Percentiles rank a stretch among this genome's conserved stretches.
Evolutionary conservation across 2,329 filamentous ascomycete species (phyloP).

Genomic region (Emericellopsis atlantica): DNA sequence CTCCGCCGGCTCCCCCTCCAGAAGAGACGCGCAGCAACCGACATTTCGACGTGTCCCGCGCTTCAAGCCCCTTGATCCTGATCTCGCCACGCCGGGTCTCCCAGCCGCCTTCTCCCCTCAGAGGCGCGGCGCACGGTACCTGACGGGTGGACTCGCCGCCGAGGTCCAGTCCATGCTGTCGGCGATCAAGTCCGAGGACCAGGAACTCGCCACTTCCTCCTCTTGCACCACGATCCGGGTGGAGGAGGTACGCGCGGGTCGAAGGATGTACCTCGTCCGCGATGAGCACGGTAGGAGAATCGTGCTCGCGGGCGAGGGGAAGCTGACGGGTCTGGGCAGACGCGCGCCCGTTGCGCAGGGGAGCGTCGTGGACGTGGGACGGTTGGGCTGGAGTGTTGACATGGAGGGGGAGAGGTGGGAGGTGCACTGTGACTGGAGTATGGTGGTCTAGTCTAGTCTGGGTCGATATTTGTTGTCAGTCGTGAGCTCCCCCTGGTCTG

Average conservation of each 20-base stretch:
- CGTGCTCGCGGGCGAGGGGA: constrained; percentile 24
- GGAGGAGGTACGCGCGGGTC: constrained; percentile 15
- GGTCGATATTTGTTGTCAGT: too few species aligned
- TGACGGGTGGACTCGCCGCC: constrained; percentile 23
- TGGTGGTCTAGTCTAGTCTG: constrained; percentile 3
- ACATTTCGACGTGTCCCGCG: constrained; percentile 24
- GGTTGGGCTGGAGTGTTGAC: constrained; percentile 23
- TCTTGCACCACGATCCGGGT: constrained; percentile 11
- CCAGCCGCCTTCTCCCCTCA: constrained; percentile 21
- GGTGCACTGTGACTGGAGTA: constrained; percentile 24
- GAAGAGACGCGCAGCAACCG: constrained; percentile 16
- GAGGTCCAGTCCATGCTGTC: constrained; percentile 27
- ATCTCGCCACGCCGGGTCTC: constrained; percentile 8
- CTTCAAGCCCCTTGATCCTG: constrained; percentile 19
- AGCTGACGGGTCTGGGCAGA: constrained; percentile 19
- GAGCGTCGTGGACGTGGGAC: constrained; percentile 17
- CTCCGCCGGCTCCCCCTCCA: constrained; percentile 3
- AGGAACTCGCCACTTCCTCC: constrained; percentile 4
- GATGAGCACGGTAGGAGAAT: constrained; percentile 10
- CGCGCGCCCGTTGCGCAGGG: constrained; percentile 14
- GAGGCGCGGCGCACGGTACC: constrained; percentile 19
- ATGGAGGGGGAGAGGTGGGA: constrained; percentile 20
- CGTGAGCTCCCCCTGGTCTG: too few species aligned
- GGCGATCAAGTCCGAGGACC: constrained; percentile 22
- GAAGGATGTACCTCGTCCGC: constrained; percentile 20